These are phyloP conservation scores for Rhizopus microsporus DNA, from an alignment of 371 early-diverging fungal species.

Conservation along the genomic window DNA sequence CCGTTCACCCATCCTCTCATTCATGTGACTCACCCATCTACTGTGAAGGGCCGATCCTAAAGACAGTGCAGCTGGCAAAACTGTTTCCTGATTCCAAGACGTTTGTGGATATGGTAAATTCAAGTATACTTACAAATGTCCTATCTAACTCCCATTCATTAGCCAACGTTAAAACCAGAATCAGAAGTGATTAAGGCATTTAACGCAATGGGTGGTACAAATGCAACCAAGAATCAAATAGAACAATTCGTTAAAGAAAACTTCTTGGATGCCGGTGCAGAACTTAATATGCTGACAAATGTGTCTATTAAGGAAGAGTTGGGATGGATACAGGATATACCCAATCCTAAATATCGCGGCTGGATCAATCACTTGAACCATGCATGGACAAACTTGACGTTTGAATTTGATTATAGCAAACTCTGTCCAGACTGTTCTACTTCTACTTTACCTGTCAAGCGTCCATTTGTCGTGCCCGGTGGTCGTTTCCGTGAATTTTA, in stretches of 20 bases:
- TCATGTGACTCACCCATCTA: slow-evolving; percentile 69
- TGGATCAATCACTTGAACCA: slow-evolving; percentile 55
- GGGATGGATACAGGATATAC: slow-evolving; percentile 51
- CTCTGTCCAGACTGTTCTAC: slow-evolving; percentile 61
- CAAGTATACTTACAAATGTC: slow-evolving; percentile 1
- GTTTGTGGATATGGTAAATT: slow-evolving; percentile 61
- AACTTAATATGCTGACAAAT: slow-evolving; percentile 18
- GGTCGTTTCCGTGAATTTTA: slow-evolving; percentile 90
- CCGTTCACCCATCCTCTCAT: slow-evolving; percentile 2
- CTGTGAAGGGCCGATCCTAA: slow-evolving; percentile 66
- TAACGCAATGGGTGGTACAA: slow-evolving; percentile 44
- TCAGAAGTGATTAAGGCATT: slow-evolving; percentile 58
- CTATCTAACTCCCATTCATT: not conserved
- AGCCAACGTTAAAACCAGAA: slow-evolving; percentile 64
- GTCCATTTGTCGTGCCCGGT: slow-evolving; percentile 87
- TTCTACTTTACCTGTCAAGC: slow-evolving; percentile 53
- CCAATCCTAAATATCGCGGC: slow-evolving; percentile 48
- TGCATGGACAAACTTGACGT: slow-evolving; percentile 65
- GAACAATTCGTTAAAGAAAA: slow-evolving; percentile 58
- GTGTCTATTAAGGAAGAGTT: slow-evolving; percentile 29
- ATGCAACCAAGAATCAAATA: slow-evolving; percentile 49
- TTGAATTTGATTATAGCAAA: slow-evolving; percentile 46
- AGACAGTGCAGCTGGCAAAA: slow-evolving; percentile 60
- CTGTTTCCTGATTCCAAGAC: slow-evolving; percentile 74
- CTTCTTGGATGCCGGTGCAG: slow-evolving; percentile 57